These are phyloP conservation scores for Barnettozyma populi DNA, from an alignment of 805 yeast species.

Conservation along the genomic window DNA sequence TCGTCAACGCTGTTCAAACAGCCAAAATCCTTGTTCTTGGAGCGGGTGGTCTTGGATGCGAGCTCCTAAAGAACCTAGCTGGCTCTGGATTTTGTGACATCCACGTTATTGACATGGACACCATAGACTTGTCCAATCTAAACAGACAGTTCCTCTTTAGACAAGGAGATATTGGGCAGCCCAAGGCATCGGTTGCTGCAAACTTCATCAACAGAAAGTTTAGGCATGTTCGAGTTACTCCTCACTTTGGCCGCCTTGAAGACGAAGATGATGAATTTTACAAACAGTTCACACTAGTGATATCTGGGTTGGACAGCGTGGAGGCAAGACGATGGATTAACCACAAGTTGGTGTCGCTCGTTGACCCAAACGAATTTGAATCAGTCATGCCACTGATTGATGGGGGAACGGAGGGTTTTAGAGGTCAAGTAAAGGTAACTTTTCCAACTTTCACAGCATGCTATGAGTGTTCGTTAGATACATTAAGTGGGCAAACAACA, in stretches of 20 bases:
- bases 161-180: constrained; percentile 72
- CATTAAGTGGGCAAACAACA: constrained; percentile 56
- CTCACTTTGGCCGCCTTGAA: constrained; percentile 63
- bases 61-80: constrained; percentile 71
- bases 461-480: constrained; percentile 83
- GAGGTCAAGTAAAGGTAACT: constrained; percentile 86
- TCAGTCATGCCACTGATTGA: constrained; percentile 68
- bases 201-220: constrained; percentile 47
- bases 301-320: constrained; percentile 86
- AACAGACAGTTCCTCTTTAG: constrained; percentile 88
- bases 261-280: constrained; percentile 60
- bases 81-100: constrained; percentile 71
- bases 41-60: constrained; percentile 96
- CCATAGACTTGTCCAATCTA: constrained; percentile 84
- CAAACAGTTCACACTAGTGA: constrained; percentile 59
- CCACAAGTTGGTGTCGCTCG: constrained; percentile 56
- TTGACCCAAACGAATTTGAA: constrained; percentile 44
- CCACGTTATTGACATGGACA: constrained; percentile 86
- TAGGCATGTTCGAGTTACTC: constrained; percentile 40
- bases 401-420: constrained; percentile 94
- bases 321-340: constrained; percentile 93
- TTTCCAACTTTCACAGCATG: constrained; percentile 84
- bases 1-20: constrained; percentile 18
- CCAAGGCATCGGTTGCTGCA: constrained; percentile 78
- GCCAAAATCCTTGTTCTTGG: constrained; percentile 56